A percentile compares a stretch with the other conserved stretches of the same genome.
phyloP scores from a whole-genome alignment of 257 asterid species.

The Solanum pennellii region DNA sequence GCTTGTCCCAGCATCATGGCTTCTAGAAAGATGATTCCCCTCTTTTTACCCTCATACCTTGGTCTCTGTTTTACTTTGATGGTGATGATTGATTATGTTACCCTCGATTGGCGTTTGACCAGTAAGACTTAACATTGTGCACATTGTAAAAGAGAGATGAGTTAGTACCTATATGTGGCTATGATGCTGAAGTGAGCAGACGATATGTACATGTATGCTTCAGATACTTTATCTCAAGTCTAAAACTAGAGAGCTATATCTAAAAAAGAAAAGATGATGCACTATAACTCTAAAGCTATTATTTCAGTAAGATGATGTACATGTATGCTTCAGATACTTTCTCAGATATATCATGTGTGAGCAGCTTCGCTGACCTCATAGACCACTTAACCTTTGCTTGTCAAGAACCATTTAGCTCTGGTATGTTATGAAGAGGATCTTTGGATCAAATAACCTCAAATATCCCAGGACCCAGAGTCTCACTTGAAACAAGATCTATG shows the following conservation, averaged over 20 bases:
- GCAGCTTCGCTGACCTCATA: background rate
- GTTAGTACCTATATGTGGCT: background rate
- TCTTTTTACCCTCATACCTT: background rate
- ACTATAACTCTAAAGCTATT: background rate
- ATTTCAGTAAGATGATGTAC: background rate
- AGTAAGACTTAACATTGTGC: background rate
- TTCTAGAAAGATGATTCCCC: background rate
- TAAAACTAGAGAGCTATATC: background rate
- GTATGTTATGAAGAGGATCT: background rate
- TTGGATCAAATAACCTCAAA: background rate
- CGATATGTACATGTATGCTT: background rate
- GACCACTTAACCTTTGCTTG: background rate
- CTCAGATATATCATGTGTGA: background rate
- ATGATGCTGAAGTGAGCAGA: background rate
- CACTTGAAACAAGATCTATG: background rate
- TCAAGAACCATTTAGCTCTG: background rate
- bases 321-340: background rate
- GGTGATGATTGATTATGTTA: background rate
- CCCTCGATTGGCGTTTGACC: background rate
- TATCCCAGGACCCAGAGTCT: background rate
- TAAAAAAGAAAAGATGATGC: background rate
- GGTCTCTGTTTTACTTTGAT: background rate
- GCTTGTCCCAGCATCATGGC: background rate
- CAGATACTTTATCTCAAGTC: background rate
- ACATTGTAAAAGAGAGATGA: background rate